Conservation (phyloP, 257 asterid genomes). For the Scutellaria baicalensis region DNA sequence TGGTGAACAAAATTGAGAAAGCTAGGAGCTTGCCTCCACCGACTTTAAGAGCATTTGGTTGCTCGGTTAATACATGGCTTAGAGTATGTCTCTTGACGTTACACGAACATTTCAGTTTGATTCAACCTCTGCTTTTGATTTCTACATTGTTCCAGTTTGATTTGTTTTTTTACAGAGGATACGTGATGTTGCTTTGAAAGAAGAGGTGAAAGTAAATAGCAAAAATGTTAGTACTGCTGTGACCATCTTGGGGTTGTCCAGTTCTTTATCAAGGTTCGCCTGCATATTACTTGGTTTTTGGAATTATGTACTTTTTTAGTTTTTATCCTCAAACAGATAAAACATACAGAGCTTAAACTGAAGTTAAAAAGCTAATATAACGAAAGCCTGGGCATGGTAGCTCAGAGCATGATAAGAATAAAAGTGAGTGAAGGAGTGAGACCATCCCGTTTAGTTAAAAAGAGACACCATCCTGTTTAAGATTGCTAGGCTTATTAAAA, state of each 20-base stretch:
- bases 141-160: background rate
- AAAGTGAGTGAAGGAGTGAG: background rate
- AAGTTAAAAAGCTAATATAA: background rate
- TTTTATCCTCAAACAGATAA: background rate
- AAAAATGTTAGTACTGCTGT: slow-evolving; percentile 47
- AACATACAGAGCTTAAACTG: background rate
- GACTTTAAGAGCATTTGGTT: slow-evolving; percentile 75
- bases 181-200: slow-evolving; percentile 68
- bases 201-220: slow-evolving; percentile 64
- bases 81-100: slow-evolving; percentile 31
- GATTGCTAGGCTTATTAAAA: background rate
- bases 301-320: background rate
- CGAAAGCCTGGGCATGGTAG: background rate
- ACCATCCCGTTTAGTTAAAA: background rate
- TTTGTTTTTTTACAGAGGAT: slow-evolving; percentile 44
- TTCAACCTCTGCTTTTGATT: background rate
- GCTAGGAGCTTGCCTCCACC: slow-evolving; percentile 61
- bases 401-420: background rate
- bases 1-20: slow-evolving; percentile 50
- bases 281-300: background rate
- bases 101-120: background rate
- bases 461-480: background rate
- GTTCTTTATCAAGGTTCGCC: slow-evolving; percentile 83
- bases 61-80: slow-evolving; percentile 69
- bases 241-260: slow-evolving; percentile 78